Base-by-base conservation (phyloP, 768 basidiomycete genomes). In the Lyophyllum shimeji region DNA sequence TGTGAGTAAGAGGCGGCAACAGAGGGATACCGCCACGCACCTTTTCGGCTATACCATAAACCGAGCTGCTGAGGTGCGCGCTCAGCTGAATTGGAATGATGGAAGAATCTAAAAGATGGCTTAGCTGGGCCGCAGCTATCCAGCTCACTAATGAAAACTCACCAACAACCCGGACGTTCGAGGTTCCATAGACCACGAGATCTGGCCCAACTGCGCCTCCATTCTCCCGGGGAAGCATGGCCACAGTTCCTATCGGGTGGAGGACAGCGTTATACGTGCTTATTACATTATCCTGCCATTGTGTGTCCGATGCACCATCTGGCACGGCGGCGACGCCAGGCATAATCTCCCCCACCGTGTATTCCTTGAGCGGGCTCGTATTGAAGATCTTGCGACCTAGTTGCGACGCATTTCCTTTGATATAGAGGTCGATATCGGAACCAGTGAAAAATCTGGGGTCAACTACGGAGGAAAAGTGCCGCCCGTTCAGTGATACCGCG, bases 31-130 rank as follows among this genome's bases (percentile, higher is more conserved):
- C 13, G 6, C 3, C 24, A 27, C 21, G 13, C 18, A 61, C 60
- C 53, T 61, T 61, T 24, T 61, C 60, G 1, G 60, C 60, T 29
- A 61, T 55, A 17, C 56, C 60, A 29, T 61, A 58, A 6, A 61
- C 53, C 0, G 60, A 57, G 7, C 53, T 52, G 39, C 29, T 55
- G 5, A 58, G 13, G 18, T 58, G 60, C 4, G 60, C 56, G 12
- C 60, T 61, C 17, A 61, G 29, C 51, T 61, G 60, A 7, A 61
- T 42, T 34, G 60, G 60, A 21, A 61, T 44, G 20, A 45, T 55
- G 15, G 60, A 61, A 1, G 60, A 61, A 20, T 61, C 60, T 61
- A 21, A 15, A 50, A 27, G 4, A n/a, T 34, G 17, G 9, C 2
- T 21, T 7, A n/a, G 39, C 21, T 29, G 46, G 5, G 2, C 1